Base-by-base conservation (phyloP, 2,329 filamentous ascomycete genomes). In the Ascocoryne sarcoides region DNA sequence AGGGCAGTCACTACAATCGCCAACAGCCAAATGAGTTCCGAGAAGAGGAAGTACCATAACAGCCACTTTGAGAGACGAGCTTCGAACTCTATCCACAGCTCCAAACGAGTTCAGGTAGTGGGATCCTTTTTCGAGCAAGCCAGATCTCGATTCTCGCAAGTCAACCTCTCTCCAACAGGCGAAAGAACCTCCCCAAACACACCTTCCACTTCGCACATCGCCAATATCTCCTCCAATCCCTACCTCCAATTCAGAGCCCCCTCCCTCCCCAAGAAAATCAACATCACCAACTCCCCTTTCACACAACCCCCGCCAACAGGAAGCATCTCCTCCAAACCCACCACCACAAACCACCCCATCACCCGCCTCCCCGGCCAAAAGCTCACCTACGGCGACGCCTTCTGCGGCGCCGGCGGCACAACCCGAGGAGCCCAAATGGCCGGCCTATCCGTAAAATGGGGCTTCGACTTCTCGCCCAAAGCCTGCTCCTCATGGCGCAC, bases 401-500 rank as follows among this genome's bases (percentile, higher is more conserved):
- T 85, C 47, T 82, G 76, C 23, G 84, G 85, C 1, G 82, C 74
- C 2, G 84, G 86, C 0, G 85, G 85, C 4, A 74, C 76, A 1
- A 83, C 82, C 0, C 64, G 71, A 2, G 85, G 82, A 0, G 82
- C 82, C 0, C 42, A 55, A 10, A 55, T 63, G 36, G 74, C 74
- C 0, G 82, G 83, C 0, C 62, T 88, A 10, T 60, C 66, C 3
- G 54, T 85, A 0, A 62, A 64, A 17, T 78, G 75, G 58, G 79
- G 73, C 0, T 72, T 89, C 9, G 87, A 94, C 51, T 67, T 74
- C 14, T 72, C 44, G 14, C 17, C 38, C 2, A 12, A 45, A 10
- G 49, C 55, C 3, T 53, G 51, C 29, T 10, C 36, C 12, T 51
- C 47, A 3, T 58, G 53, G 53, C 30, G 32, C 1, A 30, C 42